Evolutionary conservation across 176 grass and related monocot species (phyloP).

Genomic region (Poa annua): DNA sequence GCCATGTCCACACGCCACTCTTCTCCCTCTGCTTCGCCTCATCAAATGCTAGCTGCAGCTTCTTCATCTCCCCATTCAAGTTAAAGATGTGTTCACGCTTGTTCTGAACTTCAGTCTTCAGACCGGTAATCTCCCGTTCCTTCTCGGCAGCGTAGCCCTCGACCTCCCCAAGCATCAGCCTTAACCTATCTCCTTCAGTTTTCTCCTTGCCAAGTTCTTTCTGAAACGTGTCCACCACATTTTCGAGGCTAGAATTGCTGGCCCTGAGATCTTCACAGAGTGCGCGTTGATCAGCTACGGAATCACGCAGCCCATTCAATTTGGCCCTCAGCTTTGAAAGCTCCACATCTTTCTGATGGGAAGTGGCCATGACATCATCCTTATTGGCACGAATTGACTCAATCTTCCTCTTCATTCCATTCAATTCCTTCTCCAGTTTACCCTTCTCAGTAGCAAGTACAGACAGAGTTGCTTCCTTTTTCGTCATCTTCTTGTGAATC

Average conservation of each 20-base stretch:
- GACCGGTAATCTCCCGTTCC: conserved; percentile 29
- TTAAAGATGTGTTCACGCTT: conserved; percentile 24
- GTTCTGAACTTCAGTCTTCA: conserved; percentile 37
- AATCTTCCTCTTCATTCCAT: conserved; percentile 4
- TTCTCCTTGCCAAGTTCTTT: conserved; percentile 40
- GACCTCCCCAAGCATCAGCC: conserved; percentile 33
- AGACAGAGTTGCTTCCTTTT: neutral
- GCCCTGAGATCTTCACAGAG: neutral
- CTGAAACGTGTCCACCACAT: conserved; percentile 32
- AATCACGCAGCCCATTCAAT: neutral
- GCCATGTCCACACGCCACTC: conserved; percentile 58
- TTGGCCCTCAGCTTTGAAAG: conserved; percentile 28
- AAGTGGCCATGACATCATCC: neutral
- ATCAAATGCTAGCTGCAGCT: conserved; percentile 49
- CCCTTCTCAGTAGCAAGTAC: conserved; percentile 17
- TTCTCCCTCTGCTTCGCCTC: conserved; percentile 45
- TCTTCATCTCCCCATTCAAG: conserved; percentile 52
- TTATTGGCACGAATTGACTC: conserved; percentile 50
- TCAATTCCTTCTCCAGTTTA: conserved; percentile 2
- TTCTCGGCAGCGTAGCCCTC: conserved; percentile 24
- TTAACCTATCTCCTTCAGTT: conserved; percentile 27
- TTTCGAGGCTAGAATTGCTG: conserved; percentile 10
- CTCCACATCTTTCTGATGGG: conserved; percentile 39
- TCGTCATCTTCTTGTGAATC: neutral
- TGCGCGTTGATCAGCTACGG: conserved; percentile 8